Percentiles rank a stretch among this genome's conserved stretches.
Conservation (phyloP, 108 stramenopile genomes). For the Nitzschia inconspicua region DNA sequence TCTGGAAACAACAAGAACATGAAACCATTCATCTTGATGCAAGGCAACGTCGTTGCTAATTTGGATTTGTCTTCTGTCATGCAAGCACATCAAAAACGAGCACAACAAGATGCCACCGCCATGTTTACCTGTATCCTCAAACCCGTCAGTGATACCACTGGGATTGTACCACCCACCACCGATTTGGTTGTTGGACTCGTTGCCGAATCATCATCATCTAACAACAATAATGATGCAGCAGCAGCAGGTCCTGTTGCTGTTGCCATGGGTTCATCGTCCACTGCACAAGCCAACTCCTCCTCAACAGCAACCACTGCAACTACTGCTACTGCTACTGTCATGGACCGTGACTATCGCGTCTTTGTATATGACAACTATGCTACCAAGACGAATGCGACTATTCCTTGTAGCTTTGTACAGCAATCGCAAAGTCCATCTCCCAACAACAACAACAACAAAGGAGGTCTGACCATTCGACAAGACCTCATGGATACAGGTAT, state of each 20-base stretch:
- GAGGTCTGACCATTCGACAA: constrained; percentile 30
- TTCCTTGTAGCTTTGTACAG: constrained; percentile 78
- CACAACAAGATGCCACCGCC: constrained; percentile 68
- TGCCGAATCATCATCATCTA: neutral
- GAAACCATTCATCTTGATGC: constrained; percentile 95
- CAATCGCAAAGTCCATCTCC: constrained; percentile 2
- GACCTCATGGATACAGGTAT: constrained; percentile 94
- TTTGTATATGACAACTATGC: constrained; percentile 65
- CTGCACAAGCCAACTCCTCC: constrained; percentile 34
- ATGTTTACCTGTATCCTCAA: constrained; percentile 89
- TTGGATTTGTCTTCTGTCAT: constrained; percentile 72
- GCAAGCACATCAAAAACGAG: constrained; percentile 57
- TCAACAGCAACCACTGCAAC: constrained; percentile 16
- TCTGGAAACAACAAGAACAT: constrained; percentile 48
- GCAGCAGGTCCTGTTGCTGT: neutral
- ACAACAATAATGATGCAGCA: constrained; percentile 10
- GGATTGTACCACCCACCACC: constrained; percentile 7
- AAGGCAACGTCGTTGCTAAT: constrained; percentile 92
- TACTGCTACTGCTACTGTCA: constrained; percentile 37
- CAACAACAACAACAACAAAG: neutral
- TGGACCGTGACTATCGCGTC: constrained; percentile 69
- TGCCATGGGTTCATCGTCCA: neutral
- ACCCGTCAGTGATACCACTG: constrained; percentile 49
- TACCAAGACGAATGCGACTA: constrained; percentile 21
- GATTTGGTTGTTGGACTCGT: constrained; percentile 18